Conservation (phyloP, 371 early-diverging fungal genomes). For the Rhizopus delemar region DNA sequence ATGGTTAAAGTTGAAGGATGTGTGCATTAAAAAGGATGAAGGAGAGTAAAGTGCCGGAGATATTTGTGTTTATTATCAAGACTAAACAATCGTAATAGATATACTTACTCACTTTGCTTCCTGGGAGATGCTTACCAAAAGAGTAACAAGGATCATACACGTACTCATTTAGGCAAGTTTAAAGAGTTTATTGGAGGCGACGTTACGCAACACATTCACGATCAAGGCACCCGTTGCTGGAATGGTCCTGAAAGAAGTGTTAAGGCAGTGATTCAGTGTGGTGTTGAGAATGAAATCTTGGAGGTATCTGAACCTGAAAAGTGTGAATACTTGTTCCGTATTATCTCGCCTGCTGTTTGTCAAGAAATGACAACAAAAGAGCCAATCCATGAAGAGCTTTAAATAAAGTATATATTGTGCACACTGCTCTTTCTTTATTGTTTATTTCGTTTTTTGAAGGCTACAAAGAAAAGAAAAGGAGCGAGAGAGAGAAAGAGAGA, state of each 20-base stretch:
- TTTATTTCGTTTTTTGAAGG: too few species aligned
- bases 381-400: conserved; percentile 26
- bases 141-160: conserved; percentile 55
- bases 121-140: conserved; percentile 77
- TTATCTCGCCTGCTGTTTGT: conserved; percentile 83
- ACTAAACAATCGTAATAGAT: conserved; percentile 41
- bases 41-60: conserved; percentile 60
- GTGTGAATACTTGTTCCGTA: conserved; percentile 82
- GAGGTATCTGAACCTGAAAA: conserved; percentile 87
- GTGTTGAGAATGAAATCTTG: conserved; percentile 63
- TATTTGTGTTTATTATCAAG: neutral
- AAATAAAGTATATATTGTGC: neutral
- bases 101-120: conserved; percentile 83
- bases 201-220: conserved; percentile 58
- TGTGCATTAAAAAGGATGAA: conserved; percentile 70
- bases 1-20: conserved; percentile 63
- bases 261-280: conserved; percentile 62
- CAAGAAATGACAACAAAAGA: conserved; percentile 8
- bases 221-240: conserved; percentile 86
- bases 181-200: conserved; percentile 37
- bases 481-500: neutral
- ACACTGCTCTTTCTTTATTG: too few species aligned
- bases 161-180: conserved; percentile 66
- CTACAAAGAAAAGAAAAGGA: neutral
- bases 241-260: conserved; percentile 85